Conservation (phyloP, 2,329 filamentous ascomycete species). For the Escovopsis sp. region DNA sequence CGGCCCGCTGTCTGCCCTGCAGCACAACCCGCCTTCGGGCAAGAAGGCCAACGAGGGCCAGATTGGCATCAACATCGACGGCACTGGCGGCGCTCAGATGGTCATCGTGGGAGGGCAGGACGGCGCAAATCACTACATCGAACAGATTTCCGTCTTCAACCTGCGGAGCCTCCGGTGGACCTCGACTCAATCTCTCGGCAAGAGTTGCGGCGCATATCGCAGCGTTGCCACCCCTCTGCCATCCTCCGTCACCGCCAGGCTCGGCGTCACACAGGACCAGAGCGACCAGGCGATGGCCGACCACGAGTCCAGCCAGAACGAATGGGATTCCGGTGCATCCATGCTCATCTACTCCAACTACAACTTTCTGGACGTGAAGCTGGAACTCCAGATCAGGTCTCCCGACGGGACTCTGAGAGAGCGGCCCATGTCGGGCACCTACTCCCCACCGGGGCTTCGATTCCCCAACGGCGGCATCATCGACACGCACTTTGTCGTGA, state of each 20-base stretch:
- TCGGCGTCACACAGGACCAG: slow-evolving; percentile 43
- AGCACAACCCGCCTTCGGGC: slow-evolving; percentile 75
- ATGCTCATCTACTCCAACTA: slow-evolving; percentile 99
- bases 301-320: slow-evolving; percentile 35
- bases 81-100: slow-evolving; percentile 89
- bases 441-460: slow-evolving; percentile 79
- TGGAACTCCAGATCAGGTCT: slow-evolving; percentile 79
- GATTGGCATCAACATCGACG: slow-evolving; percentile 79
- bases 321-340: slow-evolving; percentile 43
- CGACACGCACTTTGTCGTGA: slow-evolving; percentile 92
- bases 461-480: slow-evolving; percentile 95
- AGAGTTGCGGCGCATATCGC: slow-evolving; percentile 90
- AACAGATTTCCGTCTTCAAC: slow-evolving; percentile 98
- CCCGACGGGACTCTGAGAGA: slow-evolving; percentile 75
- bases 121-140: slow-evolving; percentile 95
- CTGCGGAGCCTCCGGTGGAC: slow-evolving; percentile 92
- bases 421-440: slow-evolving; percentile 73
- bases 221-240: slow-evolving; percentile 83
- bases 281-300: slow-evolving; percentile 29
- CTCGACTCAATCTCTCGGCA: slow-evolving; percentile 69
- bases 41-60: slow-evolving; percentile 76
- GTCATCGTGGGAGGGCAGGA: slow-evolving; percentile 93
- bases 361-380: slow-evolving; percentile 92
- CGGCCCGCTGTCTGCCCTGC: slow-evolving; percentile 72
- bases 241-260: slow-evolving; percentile 46